Percentiles rank a stretch among this genome's conserved stretches.
Evolutionary conservation across 495 filamentous ascomycete species (phyloP).

Genomic region (Neurospora hispaniola): DNA sequence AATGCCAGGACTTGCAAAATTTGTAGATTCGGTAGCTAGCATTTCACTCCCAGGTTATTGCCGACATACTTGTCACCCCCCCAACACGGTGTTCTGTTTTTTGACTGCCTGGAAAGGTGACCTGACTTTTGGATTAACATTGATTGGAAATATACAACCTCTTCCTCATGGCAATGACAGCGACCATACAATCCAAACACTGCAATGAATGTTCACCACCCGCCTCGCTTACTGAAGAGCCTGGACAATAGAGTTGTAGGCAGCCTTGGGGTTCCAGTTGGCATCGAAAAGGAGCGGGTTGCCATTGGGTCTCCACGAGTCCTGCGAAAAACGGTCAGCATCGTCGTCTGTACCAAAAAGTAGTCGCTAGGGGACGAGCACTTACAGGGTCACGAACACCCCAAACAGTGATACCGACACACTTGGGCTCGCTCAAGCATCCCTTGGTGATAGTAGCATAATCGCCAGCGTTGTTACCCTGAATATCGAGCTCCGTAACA

Average conservation of each 20-base stretch:
- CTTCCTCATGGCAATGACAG: neutral
- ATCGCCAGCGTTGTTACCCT: constrained; percentile 44
- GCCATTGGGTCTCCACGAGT: constrained; percentile 53
- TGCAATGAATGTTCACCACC: neutral
- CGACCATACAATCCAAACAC: too few species aligned
- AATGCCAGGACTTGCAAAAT: too few species aligned
- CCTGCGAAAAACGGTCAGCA: constrained; percentile 16
- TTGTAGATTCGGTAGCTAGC: too few species aligned
- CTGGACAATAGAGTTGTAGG: constrained; percentile 50
- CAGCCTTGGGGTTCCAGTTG: constrained; percentile 51
- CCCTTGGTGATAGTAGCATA: constrained; percentile 54
- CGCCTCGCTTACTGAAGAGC: constrained; percentile 26
- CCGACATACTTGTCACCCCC: too few species aligned
- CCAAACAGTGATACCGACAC: constrained; percentile 70
- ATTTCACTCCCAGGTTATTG: too few species aligned
- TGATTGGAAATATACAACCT: neutral
- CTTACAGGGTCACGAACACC: constrained; percentile 56
- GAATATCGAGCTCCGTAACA: constrained; percentile 59
- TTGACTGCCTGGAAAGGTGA: neutral
- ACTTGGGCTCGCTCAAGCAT: constrained; percentile 52
- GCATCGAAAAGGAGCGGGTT: constrained; percentile 56
- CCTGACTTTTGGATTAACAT: neutral
- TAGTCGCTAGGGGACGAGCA: neutral
- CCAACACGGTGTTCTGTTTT: neutral
- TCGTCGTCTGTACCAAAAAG: neutral